Conservation (phyloP, 345 rosid genomes). For the Moringa oleifera region DNA sequence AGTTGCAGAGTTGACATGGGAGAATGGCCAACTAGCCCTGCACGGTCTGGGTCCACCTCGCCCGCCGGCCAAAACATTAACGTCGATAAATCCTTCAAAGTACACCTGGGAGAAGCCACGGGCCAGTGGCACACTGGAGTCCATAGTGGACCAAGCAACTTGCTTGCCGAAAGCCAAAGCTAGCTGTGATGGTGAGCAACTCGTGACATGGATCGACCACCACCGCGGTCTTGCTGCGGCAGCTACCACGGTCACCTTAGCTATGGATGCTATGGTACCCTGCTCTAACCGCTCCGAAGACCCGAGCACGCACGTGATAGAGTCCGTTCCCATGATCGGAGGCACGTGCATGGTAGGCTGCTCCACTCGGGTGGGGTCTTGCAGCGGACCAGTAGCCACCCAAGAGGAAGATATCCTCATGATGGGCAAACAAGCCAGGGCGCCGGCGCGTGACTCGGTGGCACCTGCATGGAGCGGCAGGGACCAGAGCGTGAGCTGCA, state of each 20-base stretch:
- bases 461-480: conserved; percentile 55
- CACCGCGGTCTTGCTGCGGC: conserved; percentile 13
- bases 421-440: conserved; percentile 25
- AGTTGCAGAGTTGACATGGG: conserved; percentile 96
- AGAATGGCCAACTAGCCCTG: conserved; percentile 81
- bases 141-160: conserved; percentile 85
- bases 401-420: conserved; percentile 22
- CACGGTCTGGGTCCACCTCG: conserved; percentile 73
- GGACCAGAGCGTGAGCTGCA: conserved; percentile 52
- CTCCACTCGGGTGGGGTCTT: conserved; percentile 55
- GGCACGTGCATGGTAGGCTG: conserved; percentile 31
- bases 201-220: conserved; percentile 51
- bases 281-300: conserved; percentile 33
- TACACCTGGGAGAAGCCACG: conserved; percentile 51
- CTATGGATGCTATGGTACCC: conserved; percentile 85
- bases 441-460: conserved; percentile 36
- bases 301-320: conserved; percentile 16
- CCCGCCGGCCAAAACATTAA: conserved; percentile 19
- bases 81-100: conserved; percentile 27
- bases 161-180: conserved; percentile 15
- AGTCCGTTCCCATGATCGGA: conserved; percentile 14
- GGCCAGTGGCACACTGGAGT: conserved; percentile 76
- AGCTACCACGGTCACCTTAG: conserved; percentile 20
- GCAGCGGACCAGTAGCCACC: conserved; percentile 31
- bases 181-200: conserved; percentile 20